Base-by-base conservation (phyloP, 2,329 filamentous ascomycete genomes). In the Ascochyta clinopodiicola region DNA sequence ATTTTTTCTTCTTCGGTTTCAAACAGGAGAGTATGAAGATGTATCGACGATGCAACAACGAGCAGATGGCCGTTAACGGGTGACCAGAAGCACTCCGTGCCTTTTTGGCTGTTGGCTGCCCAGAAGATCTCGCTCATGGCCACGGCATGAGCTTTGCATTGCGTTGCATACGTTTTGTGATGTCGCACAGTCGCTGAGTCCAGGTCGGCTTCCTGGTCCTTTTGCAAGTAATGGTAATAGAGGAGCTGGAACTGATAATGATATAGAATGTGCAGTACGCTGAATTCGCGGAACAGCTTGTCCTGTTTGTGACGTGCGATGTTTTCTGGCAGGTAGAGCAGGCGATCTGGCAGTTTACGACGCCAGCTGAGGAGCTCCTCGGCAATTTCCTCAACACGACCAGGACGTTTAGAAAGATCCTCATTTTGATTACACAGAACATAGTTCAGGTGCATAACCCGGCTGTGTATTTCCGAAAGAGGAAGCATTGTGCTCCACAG, bases 401-500 rank as follows among this genome's bases (percentile, higher is more conserved):
- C 50, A 36, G 43, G 43, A n/a, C 10, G 8, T 35, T 38, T 24
- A 3, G 9, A 36, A 24, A 34, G 34, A 15, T 37, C 31, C n/a
- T 52, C 43, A 8, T 42, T 52, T 21, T 31, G 31, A 12, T 47
- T 9, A 31, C 43, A 53, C 22, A 53, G 34, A n/a, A 42, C 17
- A 17, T 53, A 53, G 29, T 53, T 53, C 6, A 53, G 31, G 29
- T 53, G 43, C 43, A 46, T 31, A 9, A 53, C 31, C 31, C 50
- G 43, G n/a, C 43, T 53, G 31, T 53, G 50, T 1, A 53, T 53
- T 31, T 53, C 50, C 6, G 50, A 47, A 6, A 53, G 50, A 10
- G 43, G 50, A 15, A 53, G 32, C 44, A 53, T 42, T 17, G 43
- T 53, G 25, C 50, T 53, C 49, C 50, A 53, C 31, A 53, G 37